Evolutionary conservation across 1,284 basidiomycete species (phyloP).

Genomic region (Ustilago vetiveriae): DNA sequence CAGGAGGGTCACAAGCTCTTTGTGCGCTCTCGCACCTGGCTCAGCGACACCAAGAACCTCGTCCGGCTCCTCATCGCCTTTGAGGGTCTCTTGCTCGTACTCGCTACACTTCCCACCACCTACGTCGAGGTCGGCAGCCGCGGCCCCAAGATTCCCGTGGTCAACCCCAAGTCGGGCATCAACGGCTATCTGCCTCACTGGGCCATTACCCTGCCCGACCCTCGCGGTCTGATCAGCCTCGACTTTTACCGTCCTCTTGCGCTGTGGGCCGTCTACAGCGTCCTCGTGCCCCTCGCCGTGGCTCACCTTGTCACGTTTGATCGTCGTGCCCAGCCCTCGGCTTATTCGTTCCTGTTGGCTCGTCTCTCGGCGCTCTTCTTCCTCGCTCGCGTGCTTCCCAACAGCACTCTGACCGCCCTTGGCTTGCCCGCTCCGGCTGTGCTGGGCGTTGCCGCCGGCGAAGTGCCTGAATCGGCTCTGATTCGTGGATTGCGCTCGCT

Average conservation of each 20-base stretch:
- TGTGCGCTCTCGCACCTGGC: slow-evolving; percentile 37
- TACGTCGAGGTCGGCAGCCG: slow-evolving; percentile 46
- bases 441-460: slow-evolving; percentile 52
- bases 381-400: slow-evolving; percentile 38
- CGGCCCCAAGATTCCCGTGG: slow-evolving; percentile 39
- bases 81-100: slow-evolving; percentile 51
- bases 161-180: slow-evolving; percentile 47
- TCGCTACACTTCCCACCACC: slow-evolving; percentile 50
- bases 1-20: slow-evolving; percentile 37
- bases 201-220: slow-evolving; percentile 50
- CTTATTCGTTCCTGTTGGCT: slow-evolving; percentile 50
- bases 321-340: slow-evolving; percentile 47
- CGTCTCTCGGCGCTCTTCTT: slow-evolving; percentile 54
- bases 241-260: slow-evolving; percentile 53
- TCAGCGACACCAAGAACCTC: slow-evolving; percentile 54
- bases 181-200: slow-evolving; percentile 50
- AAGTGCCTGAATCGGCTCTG: slow-evolving; percentile 39
- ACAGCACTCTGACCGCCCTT: slow-evolving; percentile 34
- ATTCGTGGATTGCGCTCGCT: slow-evolving; percentile 28
- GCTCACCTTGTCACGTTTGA: slow-evolving; percentile 59
- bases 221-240: slow-evolving; percentile 34
- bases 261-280: slow-evolving; percentile 55
- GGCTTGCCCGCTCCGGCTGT: slow-evolving; percentile 33
- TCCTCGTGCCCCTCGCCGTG: slow-evolving; percentile 47
- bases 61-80: slow-evolving; percentile 47